These are phyloP conservation scores for Cordia subcordata DNA, from an alignment of 257 asterid species.

Conservation along the genomic window DNA sequence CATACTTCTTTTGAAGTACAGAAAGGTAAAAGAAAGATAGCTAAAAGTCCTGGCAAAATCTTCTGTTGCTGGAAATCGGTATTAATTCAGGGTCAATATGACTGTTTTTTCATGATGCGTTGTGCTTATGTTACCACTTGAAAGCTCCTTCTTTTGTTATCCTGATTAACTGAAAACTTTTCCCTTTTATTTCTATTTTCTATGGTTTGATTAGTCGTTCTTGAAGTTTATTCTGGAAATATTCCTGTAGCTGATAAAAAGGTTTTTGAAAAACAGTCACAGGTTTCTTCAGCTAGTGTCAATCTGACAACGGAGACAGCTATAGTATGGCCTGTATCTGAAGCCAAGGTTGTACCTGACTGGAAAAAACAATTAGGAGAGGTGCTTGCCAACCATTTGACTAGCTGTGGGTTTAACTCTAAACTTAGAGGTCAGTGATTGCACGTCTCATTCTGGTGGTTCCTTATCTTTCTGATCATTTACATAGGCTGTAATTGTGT, in stretches of 20 bases:
- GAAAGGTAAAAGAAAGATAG: too few species aligned
- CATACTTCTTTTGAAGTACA: too few species aligned
- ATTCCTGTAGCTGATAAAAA: background rate
- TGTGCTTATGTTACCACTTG: too few species aligned
- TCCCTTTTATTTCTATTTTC: background rate
- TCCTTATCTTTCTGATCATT: background rate
- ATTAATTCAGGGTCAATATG: too few species aligned
- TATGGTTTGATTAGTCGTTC: background rate
- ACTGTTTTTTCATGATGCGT: too few species aligned
- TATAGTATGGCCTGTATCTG: conserved; percentile 84
- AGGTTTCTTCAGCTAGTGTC: conserved; percentile 90
- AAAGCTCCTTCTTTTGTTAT: too few species aligned
- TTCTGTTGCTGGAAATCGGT: too few species aligned
- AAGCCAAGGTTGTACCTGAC: conserved; percentile 67
- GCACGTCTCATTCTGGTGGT: background rate
- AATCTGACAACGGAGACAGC: conserved; percentile 94
- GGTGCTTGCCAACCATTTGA: conserved; percentile 92
- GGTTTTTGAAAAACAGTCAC: conserved; percentile 58
- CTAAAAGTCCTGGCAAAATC: too few species aligned
- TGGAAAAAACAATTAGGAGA: conserved; percentile 88
- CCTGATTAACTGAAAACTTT: too few species aligned
- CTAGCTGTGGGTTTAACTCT: conserved; percentile 77
- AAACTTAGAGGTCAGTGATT: conserved; percentile 69
- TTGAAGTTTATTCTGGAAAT: background rate
- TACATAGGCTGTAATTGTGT: background rate